Percentiles rank a stretch among this genome's conserved stretches.
These are phyloP conservation scores for Hevea brasiliensis DNA, from an alignment of 345 rosid species.

Conservation along the genomic window DNA sequence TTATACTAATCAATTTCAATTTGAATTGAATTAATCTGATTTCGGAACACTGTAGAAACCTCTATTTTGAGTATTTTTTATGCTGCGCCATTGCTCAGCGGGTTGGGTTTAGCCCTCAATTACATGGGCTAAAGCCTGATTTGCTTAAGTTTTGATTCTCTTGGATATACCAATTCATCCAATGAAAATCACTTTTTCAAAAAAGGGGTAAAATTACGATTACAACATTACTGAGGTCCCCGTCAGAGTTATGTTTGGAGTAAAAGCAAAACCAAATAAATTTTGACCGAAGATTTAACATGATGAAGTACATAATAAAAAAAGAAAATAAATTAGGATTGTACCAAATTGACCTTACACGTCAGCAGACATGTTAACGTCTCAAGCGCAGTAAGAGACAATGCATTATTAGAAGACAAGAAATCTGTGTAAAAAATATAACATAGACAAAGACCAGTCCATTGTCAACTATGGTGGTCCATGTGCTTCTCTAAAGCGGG, in stretches of 20 bases:
- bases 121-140: too few relatives aligned
- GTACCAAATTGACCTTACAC: too few relatives aligned
- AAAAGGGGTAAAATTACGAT: too few relatives aligned
- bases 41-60: too few relatives aligned
- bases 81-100: too few relatives aligned
- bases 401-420: not conserved
- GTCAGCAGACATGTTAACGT: slow-evolving; percentile 1
- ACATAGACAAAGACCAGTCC: slow-evolving; percentile 10
- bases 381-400: not conserved
- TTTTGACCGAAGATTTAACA: not conserved
- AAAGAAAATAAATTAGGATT: not conserved
- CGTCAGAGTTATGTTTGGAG: not conserved
- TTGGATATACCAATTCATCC: too few relatives aligned
- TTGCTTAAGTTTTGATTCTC: too few relatives aligned
- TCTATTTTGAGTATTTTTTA: too few relatives aligned
- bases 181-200: too few relatives aligned
- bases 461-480: slow-evolving; percentile 20
- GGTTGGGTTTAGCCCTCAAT: too few relatives aligned
- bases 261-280: not conserved
- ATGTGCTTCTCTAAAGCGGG: not conserved
- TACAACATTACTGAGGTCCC: not conserved
- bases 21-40: too few relatives aligned
- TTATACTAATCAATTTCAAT: too few relatives aligned
- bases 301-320: not conserved
- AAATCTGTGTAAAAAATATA: not conserved